Percentiles rank a stretch among this genome's conserved stretches.
These are phyloP conservation scores for Radiomyces spectabilis DNA, from an alignment of 192 early-diverging fungal species.

Conservation along the genomic window DNA sequence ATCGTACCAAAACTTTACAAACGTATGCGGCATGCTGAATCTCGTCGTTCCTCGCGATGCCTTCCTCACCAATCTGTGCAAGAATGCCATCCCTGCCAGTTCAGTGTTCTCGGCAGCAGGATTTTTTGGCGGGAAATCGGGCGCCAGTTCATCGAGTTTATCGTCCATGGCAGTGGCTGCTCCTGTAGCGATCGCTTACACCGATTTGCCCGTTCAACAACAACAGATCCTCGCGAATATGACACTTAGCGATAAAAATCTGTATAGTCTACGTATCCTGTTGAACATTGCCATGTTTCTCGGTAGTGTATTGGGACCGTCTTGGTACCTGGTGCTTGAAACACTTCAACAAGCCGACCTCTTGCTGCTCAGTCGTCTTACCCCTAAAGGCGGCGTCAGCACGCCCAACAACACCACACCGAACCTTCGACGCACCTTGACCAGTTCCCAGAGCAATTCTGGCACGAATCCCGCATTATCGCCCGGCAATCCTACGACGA, in stretches of 20 bases:
- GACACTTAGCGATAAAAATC: conserved; percentile 66
- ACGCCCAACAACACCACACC: neutral
- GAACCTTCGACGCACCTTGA: conserved; percentile 2
- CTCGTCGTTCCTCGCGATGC: conserved; percentile 77
- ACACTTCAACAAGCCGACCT: conserved; percentile 85
- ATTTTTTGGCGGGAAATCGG: too few relatives aligned
- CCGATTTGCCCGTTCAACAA: conserved; percentile 24
- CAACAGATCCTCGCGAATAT: conserved; percentile 25
- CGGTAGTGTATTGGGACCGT: conserved; percentile 61
- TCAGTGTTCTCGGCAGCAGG: conserved; percentile 25
- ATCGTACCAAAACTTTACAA: conserved; percentile 68
- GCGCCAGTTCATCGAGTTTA: too few relatives aligned
- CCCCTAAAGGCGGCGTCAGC: conserved; percentile 15
- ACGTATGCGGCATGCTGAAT: conserved; percentile 73
- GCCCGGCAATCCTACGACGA: neutral
- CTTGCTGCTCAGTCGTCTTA: conserved; percentile 46
- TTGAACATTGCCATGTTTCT: conserved; percentile 67
- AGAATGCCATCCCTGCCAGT: conserved; percentile 66
- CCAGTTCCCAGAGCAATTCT: neutral
- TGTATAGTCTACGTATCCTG: conserved; percentile 67
- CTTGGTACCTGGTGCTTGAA: conserved; percentile 85
- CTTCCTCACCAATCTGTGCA: conserved; percentile 79
- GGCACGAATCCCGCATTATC: neutral
- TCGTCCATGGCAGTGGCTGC: neutral
- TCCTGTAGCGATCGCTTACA: conserved; percentile 8